These are phyloP conservation scores for Colletotrichum tropicale DNA, from an alignment of 2,329 filamentous ascomycete species.

Conservation along the genomic window DNA sequence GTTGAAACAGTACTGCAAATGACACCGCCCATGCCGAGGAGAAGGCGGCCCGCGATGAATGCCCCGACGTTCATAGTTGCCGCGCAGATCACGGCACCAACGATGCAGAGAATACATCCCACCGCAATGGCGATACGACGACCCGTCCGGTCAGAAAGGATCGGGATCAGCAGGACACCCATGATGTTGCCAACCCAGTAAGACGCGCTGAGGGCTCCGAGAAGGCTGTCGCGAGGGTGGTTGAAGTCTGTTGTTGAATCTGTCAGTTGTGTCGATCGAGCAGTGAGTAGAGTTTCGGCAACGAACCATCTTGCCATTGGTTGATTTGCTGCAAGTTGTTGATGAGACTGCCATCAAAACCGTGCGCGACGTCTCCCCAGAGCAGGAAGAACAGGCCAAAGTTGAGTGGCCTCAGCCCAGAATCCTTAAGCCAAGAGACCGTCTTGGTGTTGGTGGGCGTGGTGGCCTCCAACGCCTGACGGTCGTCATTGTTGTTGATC, in stretches of 20 bases:
- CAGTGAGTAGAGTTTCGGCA: neutral
- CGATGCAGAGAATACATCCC: constrained; percentile 33
- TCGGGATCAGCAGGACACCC: constrained; percentile 41
- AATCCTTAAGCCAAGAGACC: neutral
- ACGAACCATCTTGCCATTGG: constrained; percentile 41
- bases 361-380: constrained; percentile 44
- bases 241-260: constrained; percentile 26
- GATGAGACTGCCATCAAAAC: constrained; percentile 55
- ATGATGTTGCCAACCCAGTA: constrained; percentile 41
- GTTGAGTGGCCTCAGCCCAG: constrained; percentile 5
- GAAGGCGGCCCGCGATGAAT: constrained; percentile 44
- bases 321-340: constrained; percentile 49
- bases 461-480: constrained; percentile 7
- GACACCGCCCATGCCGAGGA: constrained; percentile 43
- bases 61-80: constrained; percentile 47
- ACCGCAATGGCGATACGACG: constrained; percentile 33
- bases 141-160: constrained; percentile 33
- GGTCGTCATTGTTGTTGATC: constrained; percentile 1
- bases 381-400: constrained; percentile 33
- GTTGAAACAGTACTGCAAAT: constrained; percentile 56
- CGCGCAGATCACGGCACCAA: constrained; percentile 42
- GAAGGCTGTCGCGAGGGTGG: constrained; percentile 32
- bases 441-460: constrained; percentile 10
- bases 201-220: constrained; percentile 42
- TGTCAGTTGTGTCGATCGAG: neutral